Percentiles rank a stretch among this genome's conserved stretches.
Evolutionary conservation across 768 basidiomycete species (phyloP).

Genomic region (Pulveroboletus ravenelii): DNA sequence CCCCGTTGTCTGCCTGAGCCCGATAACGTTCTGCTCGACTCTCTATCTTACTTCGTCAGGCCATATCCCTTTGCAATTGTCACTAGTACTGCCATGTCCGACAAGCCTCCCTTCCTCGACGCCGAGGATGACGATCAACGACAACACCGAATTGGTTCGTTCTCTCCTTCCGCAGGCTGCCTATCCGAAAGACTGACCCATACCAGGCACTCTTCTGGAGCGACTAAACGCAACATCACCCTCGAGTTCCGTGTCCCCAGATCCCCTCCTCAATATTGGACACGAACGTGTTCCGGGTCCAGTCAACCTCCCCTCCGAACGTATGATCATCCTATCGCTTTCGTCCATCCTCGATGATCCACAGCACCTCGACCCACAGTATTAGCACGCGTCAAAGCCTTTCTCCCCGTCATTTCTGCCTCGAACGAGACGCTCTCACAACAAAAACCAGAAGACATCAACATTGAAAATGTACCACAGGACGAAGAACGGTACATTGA

Average conservation of each 20-base stretch:
- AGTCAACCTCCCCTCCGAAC: slow-evolving; percentile 43
- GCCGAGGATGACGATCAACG: slow-evolving; percentile 46
- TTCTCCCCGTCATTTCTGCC: slow-evolving; percentile 62
- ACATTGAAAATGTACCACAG: slow-evolving; percentile 60
- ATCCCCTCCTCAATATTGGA: slow-evolving; percentile 33
- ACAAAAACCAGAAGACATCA: slow-evolving; percentile 52
- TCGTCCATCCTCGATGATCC: slow-evolving; percentile 2
- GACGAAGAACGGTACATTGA: slow-evolving; percentile 54
- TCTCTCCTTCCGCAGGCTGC: neutral
- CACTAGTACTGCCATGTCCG: slow-evolving; percentile 8
- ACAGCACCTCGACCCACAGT: slow-evolving; percentile 37
- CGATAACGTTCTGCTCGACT: no score
- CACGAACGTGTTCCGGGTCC: slow-evolving; percentile 28
- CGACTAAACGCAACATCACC: slow-evolving; percentile 31
- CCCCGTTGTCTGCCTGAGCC: no score
- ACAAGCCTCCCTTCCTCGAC: slow-evolving; percentile 31
- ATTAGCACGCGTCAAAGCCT: slow-evolving; percentile 58
- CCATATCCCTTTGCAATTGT: neutral
- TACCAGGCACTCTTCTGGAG: slow-evolving; percentile 39
- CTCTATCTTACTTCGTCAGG: no score
- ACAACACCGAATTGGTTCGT: slow-evolving; percentile 38
- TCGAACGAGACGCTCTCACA: slow-evolving; percentile 54
- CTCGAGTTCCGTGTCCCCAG: slow-evolving; percentile 10
- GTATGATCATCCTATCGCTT: slow-evolving; percentile 32
- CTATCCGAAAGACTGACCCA: neutral